Evolutionary conservation across 2,329 filamentous ascomycete genomes (phyloP).

Genomic region (Annulohypoxylon truncatum): DNA sequence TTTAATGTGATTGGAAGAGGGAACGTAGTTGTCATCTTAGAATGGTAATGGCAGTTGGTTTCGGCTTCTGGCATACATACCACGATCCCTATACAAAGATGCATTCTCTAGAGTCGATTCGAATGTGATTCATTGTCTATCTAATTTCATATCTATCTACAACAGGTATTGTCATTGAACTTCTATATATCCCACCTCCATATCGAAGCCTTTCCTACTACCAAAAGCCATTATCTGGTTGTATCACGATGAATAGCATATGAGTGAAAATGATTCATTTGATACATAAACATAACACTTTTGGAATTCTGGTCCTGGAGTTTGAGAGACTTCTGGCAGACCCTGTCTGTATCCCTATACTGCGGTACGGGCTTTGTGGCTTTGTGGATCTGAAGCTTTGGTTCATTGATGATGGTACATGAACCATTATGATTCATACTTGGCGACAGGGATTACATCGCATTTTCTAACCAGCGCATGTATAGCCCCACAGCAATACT

Average conservation of each 20-base stretch:
- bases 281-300: not conserved
- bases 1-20: conserved; percentile 45
- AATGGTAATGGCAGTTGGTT: not conserved
- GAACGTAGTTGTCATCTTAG: conserved; percentile 48
- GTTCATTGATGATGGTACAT: conserved; percentile 15
- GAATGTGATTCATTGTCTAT: conserved; percentile 2
- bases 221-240: not conserved
- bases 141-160: conserved; percentile 21
- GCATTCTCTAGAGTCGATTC: not conserved
- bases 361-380: not conserved
- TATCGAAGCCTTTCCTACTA: not conserved
- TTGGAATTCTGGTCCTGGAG: not conserved
- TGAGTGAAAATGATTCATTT: conserved; percentile 36
- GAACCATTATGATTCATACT: conserved; percentile 34
- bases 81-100: not conserved
- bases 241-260: conserved; percentile 20
- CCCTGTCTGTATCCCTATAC: not conserved
- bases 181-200: conserved; percentile 16
- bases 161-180: not conserved
- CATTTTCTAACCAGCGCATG: not conserved
- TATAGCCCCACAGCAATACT: not conserved
- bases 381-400: conserved; percentile 8
- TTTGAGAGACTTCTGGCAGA: not conserved
- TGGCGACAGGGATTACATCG: not conserved
- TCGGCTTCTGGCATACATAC: conserved; percentile 31